Evolutionary conservation across 306 rosid species (phyloP), one percentile per base, ranked within the genome.

Genomic region (Vigna unguiculata): DNA sequence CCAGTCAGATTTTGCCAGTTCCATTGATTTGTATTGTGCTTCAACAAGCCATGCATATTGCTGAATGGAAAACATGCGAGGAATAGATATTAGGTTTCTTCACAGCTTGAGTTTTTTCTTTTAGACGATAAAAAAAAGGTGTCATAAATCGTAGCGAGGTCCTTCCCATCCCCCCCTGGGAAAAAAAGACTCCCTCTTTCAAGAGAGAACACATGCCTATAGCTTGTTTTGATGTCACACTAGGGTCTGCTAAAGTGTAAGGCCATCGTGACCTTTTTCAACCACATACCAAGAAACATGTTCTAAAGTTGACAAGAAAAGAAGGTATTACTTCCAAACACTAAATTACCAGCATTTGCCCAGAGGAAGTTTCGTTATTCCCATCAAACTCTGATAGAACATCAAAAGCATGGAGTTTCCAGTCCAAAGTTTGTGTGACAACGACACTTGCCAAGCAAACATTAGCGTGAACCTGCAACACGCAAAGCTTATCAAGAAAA

Each of bases 1-100:
- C 97, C 92, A 91, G 88, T 95, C 99, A 54, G 98, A 95, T 85
- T 95, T 95, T 75, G 83, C 80, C 84, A 92, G 81, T 83, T 95
- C 99, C 90, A 79, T 81, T 48, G 99, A 72, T 85, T 95, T 95
- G 91, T 95, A 95, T 69, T 95, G 99, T 59, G 96, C 25, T 79
- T 91, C 99, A 85, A 95, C 83, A 80, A 95, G 99, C 99, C 99
- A 95, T 52, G 97, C 97, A 76, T 87, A 95, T 92, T 91, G 98
- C 99, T 95, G 88, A 77, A 83, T 13, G 75, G 57, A 68, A 79
- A 77, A 65, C n/a, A 30, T 38, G 65, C 53, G 68, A 87, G 53
- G 77, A 86, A 83, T 47, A 72, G 41, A 73, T 32, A 72, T 43
- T 74, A 71, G 62, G 60, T 72, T 66, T 21, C 63, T 57, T 21